Evolutionary conservation across 352 stramenopile species (phyloP).

Genomic region (Phytophthora constricta): DNA sequence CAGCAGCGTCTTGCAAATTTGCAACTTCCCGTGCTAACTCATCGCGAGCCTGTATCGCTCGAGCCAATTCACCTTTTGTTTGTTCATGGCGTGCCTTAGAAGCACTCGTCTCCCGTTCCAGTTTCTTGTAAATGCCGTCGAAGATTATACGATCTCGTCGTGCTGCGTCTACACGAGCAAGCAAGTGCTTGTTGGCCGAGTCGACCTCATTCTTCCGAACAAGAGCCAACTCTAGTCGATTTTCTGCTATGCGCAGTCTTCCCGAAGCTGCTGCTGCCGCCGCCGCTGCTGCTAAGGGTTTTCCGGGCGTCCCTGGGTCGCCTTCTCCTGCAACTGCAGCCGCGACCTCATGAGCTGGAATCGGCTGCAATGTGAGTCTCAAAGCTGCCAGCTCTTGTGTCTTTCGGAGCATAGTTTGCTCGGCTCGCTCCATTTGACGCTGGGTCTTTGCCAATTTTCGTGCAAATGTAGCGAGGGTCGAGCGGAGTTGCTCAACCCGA

Average conservation of each 20-base stretch:
- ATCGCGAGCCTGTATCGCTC: slow-evolving; percentile 52
- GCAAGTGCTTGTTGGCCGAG: slow-evolving; percentile 81
- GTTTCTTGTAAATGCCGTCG: slow-evolving; percentile 87
- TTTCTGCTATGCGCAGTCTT: slow-evolving; percentile 67
- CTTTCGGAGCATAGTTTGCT: slow-evolving; percentile 55
- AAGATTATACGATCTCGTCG: slow-evolving; percentile 78
- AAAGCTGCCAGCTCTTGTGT: slow-evolving; percentile 55
- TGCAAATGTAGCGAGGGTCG: slow-evolving; percentile 49
- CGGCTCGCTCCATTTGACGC: slow-evolving; percentile 48
- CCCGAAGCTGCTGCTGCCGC: slow-evolving; percentile 52
- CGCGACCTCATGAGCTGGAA: slow-evolving; percentile 21
- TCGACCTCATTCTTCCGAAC: slow-evolving; percentile 87
- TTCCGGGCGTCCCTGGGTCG: slow-evolving; percentile 27
- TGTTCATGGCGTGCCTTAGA: slow-evolving; percentile 58
- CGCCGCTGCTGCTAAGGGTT: slow-evolving; percentile 34
- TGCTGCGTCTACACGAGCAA: slow-evolving; percentile 72
- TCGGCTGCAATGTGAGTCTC: slow-evolving; percentile 34
- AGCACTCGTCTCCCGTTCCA: slow-evolving; percentile 74
- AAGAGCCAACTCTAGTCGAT: slow-evolving; percentile 74
- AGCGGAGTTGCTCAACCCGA: slow-evolving; percentile 63
- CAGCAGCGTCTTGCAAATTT: slow-evolving; percentile 51
- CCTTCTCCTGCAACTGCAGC: slow-evolving; percentile 15
- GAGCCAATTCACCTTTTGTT: slow-evolving; percentile 48
- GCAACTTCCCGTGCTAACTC: slow-evolving; percentile 55
- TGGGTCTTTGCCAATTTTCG: slow-evolving; percentile 59